Conservation (phyloP, 768 basidiomycete species). For the Amanita subjunquillea region DNA sequence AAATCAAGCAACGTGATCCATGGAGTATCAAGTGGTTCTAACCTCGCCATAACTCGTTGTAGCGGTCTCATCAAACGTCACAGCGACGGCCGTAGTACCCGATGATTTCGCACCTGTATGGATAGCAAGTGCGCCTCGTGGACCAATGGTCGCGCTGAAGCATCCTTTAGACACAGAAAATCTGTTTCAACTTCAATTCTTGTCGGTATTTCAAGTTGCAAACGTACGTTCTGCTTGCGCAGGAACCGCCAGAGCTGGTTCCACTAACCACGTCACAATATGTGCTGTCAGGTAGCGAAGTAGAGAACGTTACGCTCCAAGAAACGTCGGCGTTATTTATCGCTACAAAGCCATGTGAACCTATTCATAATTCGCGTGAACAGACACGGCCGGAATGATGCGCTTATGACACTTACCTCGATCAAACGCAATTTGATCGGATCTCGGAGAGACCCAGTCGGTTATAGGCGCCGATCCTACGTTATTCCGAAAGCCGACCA, state of each 20-base stretch:
- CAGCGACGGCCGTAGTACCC: constrained; percentile 19
- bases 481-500: constrained; percentile 55
- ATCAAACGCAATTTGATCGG: constrained; percentile 57
- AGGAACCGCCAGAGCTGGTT: constrained; percentile 24
- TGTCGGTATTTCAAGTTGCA: background rate
- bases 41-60: constrained; percentile 52
- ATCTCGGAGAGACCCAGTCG: constrained; percentile 48
- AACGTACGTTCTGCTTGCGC: constrained; percentile 41
- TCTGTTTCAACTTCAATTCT: constrained; percentile 16
- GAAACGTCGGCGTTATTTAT: constrained; percentile 53
- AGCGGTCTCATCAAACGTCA: constrained; percentile 44
- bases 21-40: constrained; percentile 3
- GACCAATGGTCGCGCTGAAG: constrained; percentile 39
- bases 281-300: constrained; percentile 42
- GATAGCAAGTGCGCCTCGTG: constrained; percentile 45
- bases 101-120: constrained; percentile 26
- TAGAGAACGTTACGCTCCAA: constrained; percentile 49
- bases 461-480: constrained; percentile 40
- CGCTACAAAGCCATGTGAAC: constrained; percentile 47
- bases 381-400: background rate
- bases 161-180: constrained; percentile 38
- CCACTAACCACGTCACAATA: constrained; percentile 64
- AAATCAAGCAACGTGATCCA: background rate
- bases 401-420: constrained; percentile 29
- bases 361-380: constrained; percentile 16